Conservation (phyloP, 2,329 filamentous ascomycete species). For the Hypoxylon rubiginosum region DNA sequence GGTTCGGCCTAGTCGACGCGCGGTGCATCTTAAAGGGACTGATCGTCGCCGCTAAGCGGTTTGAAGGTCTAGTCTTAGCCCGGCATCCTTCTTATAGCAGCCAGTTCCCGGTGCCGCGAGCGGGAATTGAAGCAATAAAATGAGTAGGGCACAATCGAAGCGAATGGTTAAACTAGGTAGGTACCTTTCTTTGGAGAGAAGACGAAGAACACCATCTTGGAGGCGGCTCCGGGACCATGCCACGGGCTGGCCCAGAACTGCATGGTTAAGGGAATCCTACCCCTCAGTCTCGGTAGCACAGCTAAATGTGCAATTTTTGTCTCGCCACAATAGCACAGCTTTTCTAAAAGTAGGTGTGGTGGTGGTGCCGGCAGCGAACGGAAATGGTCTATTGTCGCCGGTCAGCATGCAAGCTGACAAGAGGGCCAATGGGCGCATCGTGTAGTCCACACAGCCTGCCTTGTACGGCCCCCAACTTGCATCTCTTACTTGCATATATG, state of each 20-base stretch:
- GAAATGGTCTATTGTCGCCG: conserved; percentile 23
- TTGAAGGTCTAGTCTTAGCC: conserved; percentile 11
- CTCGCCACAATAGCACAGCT: conserved; percentile 2
- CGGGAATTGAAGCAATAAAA: conserved; percentile 1
- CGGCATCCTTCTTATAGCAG: conserved; percentile 12
- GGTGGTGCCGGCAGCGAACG: conserved; percentile 11
- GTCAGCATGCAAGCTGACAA: conserved; percentile 31
- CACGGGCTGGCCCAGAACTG: conserved; percentile 19
- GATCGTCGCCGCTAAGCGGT: conserved; percentile 13
- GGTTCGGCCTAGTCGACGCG: conserved; percentile 27
- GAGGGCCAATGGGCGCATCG: conserved; percentile 26
- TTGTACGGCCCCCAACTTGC: conserved; percentile 35
- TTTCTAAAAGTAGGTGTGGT: conserved; percentile 21
- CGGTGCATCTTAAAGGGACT: conserved; percentile 35
- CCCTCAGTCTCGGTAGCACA: conserved; percentile 31
- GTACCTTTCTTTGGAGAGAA: neutral
- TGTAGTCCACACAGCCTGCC: conserved; percentile 23
- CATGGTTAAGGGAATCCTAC: conserved; percentile 25
- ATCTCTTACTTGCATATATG: conserved; percentile 16
- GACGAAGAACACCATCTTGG: conserved; percentile 12
- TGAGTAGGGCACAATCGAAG: conserved; percentile 5
- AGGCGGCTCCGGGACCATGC: conserved; percentile 10
- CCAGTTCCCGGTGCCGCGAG: conserved; percentile 1
- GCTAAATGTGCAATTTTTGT: conserved; percentile 17
- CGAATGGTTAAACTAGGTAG: neutral